These are phyloP conservation scores for Xerophyta viscosa DNA, from an alignment of 106 monocot genomes.

Conservation along the genomic window DNA sequence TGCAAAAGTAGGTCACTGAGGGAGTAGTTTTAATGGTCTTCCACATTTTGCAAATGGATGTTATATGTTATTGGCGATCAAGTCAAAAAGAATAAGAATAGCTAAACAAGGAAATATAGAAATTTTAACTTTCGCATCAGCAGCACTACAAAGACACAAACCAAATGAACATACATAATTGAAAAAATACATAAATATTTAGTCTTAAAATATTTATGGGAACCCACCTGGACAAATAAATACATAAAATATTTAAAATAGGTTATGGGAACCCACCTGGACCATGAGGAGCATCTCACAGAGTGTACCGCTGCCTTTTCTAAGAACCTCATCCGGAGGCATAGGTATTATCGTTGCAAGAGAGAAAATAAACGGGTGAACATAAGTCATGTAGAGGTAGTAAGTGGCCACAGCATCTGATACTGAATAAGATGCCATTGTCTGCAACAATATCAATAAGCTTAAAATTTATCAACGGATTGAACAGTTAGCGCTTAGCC, in stretches of 20 bases:
- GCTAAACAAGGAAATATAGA: too few species aligned
- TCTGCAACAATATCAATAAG: conserved; percentile 43
- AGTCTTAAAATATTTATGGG: too few species aligned
- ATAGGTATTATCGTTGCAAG: conserved; percentile 99
- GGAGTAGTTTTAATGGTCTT: not conserved
- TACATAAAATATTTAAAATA: too few species aligned
- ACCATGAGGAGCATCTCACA: conserved; percentile 99
- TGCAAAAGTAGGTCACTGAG: too few species aligned
- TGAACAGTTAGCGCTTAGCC: not conserved
- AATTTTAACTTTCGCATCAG: too few species aligned
- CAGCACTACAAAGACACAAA: too few species aligned
- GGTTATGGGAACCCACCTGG: conserved; percentile 73
- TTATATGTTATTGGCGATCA: too few species aligned
- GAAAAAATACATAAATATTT: too few species aligned
- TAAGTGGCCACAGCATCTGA: conserved; percentile 99
- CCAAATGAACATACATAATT: too few species aligned
- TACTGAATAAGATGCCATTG: conserved; percentile 98
- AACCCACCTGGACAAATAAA: too few species aligned
- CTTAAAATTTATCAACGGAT: not conserved
- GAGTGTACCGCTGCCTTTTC: conserved; percentile 97
- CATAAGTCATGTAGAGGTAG: conserved; percentile 96
- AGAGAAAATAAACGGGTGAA: conserved; percentile 99
- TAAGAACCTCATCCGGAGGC: conserved; percentile 92
- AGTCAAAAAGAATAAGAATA: too few species aligned
- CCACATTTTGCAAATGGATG: too few species aligned